Percentiles rank a stretch among this genome's conserved stretches.
Evolutionary conservation across 148 eudicot species (phyloP).

Genomic region (Simmondsia chinensis): DNA sequence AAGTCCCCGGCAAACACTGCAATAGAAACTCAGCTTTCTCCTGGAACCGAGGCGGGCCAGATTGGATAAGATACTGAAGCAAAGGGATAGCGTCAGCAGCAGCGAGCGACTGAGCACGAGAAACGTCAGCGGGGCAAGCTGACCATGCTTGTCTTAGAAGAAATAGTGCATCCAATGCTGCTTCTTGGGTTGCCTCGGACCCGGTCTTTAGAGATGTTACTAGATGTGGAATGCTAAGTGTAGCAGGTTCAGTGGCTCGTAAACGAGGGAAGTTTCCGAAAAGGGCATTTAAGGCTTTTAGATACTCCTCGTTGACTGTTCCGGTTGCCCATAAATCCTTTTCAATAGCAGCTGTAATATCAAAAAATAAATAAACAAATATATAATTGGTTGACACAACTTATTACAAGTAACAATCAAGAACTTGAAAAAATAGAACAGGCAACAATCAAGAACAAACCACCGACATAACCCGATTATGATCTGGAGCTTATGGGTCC

Average conservation of each 20-base stretch:
- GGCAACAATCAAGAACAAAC: too few species aligned
- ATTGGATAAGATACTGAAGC: slow-evolving; percentile 85
- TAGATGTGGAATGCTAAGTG: slow-evolving; percentile 93
- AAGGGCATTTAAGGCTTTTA: slow-evolving; percentile 83
- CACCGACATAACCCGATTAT: too few species aligned
- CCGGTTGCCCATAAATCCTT: slow-evolving; percentile 97
- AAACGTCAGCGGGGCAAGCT: slow-evolving; percentile 97
- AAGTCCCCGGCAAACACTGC: slow-evolving; percentile 94
- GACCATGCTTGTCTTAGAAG: slow-evolving; percentile 99
- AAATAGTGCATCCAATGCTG: slow-evolving; percentile 84
- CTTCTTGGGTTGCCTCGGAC: slow-evolving; percentile 96
- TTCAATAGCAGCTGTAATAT: slow-evolving; percentile 77
- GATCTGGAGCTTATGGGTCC: too few species aligned
- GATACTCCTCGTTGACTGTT: slow-evolving; percentile 82
- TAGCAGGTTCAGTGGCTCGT: slow-evolving; percentile 97
- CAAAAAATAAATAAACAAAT: slow-evolving; percentile 4
- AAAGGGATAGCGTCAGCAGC: slow-evolving; percentile 96
- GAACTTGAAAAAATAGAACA: too few species aligned
- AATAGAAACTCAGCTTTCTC: slow-evolving; percentile 88
- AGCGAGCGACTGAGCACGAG: slow-evolving; percentile 92
- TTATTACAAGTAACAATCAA: too few species aligned
- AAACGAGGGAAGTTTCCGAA: slow-evolving; percentile 94
- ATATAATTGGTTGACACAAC: too few species aligned
- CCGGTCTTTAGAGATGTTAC: slow-evolving; percentile 94
- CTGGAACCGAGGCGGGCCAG: slow-evolving; percentile 97